Evolutionary conservation across 345 rosid genomes (phyloP), one percentile per base, ranked within the genome.

Genomic region (Leavenworthia alabamica): DNA sequence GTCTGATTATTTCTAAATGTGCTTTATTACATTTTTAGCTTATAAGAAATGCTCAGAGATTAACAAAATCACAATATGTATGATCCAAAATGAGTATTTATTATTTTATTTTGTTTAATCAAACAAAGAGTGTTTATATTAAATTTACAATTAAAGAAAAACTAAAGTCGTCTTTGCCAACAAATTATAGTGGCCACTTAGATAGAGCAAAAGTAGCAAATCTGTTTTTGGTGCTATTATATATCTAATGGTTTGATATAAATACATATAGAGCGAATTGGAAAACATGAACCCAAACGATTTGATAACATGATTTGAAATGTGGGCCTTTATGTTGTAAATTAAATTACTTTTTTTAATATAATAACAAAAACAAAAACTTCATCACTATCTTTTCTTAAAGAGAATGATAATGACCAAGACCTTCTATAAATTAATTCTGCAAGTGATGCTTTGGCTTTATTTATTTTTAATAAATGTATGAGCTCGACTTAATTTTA

Each of bases 221-320:
- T 12, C 8, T 26, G 5, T 40, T 31, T 16, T 52, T 33, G 40
- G 54, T 60, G 73, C 60, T 52, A 60, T 22, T 56, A 39, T 43
- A 14, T 58, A 12, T 60, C 14, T 32, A 68, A 33, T 48, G 64
- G 46, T 36, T 40, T 57, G 57, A 41, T 65, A 55, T 53, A 56
- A 65, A n/a, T n/a, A n/a, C 39, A 56, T 37, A 46, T n/a, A 5
- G 42, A 50, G 50, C 72, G 73, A 60, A 60, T 52, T 44, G 62
- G 13, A 52, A 43, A 52, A 44, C 67, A 60, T 52, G 66, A 68
- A 68, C 67, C 13, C 13, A 60, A 41, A 31, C 62, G 73, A 68
- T 60, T 68, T 68, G 67, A 69, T 60, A 76, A 72, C 88, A 79
- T 64, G 91, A 82, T 80, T 75, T 77, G 83, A 81, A 68, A 60